Conservation (phyloP, 306 rosid species). For the Prunus davidiana region DNA sequence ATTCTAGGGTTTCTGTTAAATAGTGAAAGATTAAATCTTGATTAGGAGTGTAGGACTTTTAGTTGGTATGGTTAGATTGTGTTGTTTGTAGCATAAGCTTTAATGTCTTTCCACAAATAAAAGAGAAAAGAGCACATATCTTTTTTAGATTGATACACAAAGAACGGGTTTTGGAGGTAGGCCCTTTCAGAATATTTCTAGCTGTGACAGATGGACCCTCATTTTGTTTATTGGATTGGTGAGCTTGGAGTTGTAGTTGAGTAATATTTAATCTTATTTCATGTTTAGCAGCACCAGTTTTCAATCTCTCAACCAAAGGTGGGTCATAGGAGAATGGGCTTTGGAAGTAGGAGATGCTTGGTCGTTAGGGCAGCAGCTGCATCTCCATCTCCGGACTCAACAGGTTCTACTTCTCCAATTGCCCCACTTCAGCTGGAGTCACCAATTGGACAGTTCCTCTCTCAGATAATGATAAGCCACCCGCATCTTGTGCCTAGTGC, state of each 20-base stretch:
- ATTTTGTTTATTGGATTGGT: background rate
- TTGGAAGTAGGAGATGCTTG: slow-evolving; percentile 48
- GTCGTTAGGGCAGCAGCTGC: slow-evolving; percentile 55
- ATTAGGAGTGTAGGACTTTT: background rate
- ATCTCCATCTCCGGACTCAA: slow-evolving; percentile 44
- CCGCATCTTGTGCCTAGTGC: slow-evolving; percentile 98
- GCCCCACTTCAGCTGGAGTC: slow-evolving; percentile 93
- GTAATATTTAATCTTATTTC: slow-evolving; percentile 14
- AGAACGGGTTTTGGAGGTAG: background rate
- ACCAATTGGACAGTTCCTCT: slow-evolving; percentile 84
- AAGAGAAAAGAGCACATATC: too few relatives aligned
- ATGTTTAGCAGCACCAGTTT: slow-evolving; percentile 36
- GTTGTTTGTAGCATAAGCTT: background rate
- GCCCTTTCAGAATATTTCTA: background rate
- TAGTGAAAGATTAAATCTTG: background rate
- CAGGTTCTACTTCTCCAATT: slow-evolving; percentile 42
- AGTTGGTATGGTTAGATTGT: background rate
- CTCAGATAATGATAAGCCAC: slow-evolving; percentile 74
- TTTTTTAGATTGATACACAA: too few relatives aligned
- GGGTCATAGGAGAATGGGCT: slow-evolving; percentile 33
- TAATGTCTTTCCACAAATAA: too few relatives aligned
- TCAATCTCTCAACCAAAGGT: slow-evolving; percentile 40
- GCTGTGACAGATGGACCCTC: background rate
- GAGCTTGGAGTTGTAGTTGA: background rate
- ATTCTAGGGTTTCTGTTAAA: background rate